Conservation (phyloP, 2,329 filamentous ascomycete genomes). For the Neobulgaria alba region DNA sequence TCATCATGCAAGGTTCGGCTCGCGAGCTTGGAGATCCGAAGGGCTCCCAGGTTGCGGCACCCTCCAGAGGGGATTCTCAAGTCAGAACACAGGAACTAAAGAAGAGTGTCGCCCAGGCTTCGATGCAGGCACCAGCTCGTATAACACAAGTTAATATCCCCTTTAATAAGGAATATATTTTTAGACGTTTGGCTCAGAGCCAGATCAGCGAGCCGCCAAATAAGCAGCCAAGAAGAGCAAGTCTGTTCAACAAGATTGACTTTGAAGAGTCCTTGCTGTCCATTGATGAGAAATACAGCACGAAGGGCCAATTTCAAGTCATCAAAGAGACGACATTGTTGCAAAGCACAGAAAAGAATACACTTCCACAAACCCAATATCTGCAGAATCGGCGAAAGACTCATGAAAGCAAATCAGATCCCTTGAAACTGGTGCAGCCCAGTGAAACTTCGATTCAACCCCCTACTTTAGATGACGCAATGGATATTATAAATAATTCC, state of each 20-base stretch:
- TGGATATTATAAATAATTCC: constrained; percentile 19
- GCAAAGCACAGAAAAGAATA: constrained; percentile 4
- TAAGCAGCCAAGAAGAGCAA: constrained; percentile 12
- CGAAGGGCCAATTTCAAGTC: constrained; percentile 24
- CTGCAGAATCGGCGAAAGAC: constrained; percentile 16
- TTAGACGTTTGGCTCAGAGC: constrained; percentile 17
- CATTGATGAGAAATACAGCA: constrained; percentile 26
- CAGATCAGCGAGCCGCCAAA: background rate
- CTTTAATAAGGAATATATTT: constrained; percentile 26
- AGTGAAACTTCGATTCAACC: constrained; percentile 10
- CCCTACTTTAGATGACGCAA: constrained; percentile 9
- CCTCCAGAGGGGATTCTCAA: background rate
- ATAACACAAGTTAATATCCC: constrained; percentile 6
- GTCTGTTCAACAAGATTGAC: constrained; percentile 24
- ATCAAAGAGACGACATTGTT: constrained; percentile 7
- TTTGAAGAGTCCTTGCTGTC: constrained; percentile 24
- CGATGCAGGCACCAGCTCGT: background rate
- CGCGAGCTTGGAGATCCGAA: background rate
- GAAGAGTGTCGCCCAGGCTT: background rate
- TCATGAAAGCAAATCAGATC: constrained; percentile 8
- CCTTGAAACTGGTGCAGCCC: constrained; percentile 32
- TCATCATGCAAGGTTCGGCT: background rate
- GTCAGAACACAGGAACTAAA: background rate
- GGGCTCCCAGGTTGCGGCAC: background rate
- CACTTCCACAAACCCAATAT: constrained; percentile 23